Conservation (phyloP, 2,329 filamentous ascomycete genomes). For the Ambrosiella cleistominuta region DNA sequence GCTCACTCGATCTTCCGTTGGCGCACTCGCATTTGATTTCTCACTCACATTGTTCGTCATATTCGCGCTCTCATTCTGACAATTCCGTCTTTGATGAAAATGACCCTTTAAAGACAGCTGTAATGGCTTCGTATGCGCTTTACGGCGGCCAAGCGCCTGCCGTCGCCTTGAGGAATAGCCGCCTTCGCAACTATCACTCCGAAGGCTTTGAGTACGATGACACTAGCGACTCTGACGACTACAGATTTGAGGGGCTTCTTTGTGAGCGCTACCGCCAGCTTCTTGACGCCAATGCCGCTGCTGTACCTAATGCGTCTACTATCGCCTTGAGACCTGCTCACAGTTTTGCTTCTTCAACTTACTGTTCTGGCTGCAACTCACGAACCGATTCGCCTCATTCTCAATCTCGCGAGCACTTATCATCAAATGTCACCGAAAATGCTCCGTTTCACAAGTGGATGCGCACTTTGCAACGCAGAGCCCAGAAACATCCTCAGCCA, state of each 20-base stretch:
- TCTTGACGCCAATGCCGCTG: neutral
- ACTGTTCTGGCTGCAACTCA: neutral
- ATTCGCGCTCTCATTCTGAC: conserved; percentile 11
- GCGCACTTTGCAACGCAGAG: conserved; percentile 46
- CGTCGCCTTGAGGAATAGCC: neutral
- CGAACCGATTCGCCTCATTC: neutral
- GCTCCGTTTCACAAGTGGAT: conserved; percentile 56
- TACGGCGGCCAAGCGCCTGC: conserved; percentile 10
- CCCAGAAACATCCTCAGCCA: conserved; percentile 22
- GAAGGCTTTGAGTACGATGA: conserved; percentile 7
- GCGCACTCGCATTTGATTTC: conserved; percentile 8
- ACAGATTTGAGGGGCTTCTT: neutral
- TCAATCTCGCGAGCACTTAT: neutral
- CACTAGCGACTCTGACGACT: neutral
- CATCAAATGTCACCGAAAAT: neutral
- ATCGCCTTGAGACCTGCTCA: neutral
- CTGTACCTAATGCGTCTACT: conserved; percentile 1
- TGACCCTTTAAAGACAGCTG: conserved; percentile 10
- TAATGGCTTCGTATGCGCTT: conserved; percentile 13
- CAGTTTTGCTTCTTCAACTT: neutral
- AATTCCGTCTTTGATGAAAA: conserved; percentile 12
- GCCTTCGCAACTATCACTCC: conserved; percentile 2
- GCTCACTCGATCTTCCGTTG: conserved; percentile 10
- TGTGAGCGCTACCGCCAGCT: neutral
- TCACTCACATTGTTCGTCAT: conserved; percentile 6